Evolutionary conservation across 148 eudicot genomes (phyloP).

Genomic region (Cornus kousa): DNA sequence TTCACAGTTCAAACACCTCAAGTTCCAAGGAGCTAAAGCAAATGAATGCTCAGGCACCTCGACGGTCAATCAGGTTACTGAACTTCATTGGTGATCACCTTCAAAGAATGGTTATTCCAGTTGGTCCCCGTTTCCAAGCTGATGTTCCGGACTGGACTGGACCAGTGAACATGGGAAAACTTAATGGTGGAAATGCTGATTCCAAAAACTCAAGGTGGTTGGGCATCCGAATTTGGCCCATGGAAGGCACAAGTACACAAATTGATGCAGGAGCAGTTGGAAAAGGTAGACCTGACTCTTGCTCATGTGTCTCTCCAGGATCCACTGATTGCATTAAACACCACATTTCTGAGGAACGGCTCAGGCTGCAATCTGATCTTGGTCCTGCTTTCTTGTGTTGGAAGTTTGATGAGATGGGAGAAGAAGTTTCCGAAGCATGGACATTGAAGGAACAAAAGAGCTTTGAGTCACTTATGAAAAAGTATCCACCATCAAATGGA

Average conservation of each 20-base stretch:
- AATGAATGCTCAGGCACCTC: constrained; percentile 16
- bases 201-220: constrained; percentile 35
- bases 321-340: constrained; percentile 25
- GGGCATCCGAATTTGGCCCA: constrained; percentile 41
- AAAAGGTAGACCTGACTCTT: constrained; percentile 35
- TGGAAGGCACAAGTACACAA: background rate
- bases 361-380: constrained; percentile 27
- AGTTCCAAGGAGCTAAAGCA: constrained; percentile 2
- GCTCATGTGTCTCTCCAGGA: constrained; percentile 33
- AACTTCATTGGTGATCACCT: constrained; percentile 29
- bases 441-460: constrained; percentile 24
- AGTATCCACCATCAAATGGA: constrained; percentile 9
- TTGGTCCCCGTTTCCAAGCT: constrained; percentile 48
- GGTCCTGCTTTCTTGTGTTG: constrained; percentile 33
- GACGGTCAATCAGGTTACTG: constrained; percentile 22
- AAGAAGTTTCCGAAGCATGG: constrained; percentile 33
- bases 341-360: constrained; percentile 31
- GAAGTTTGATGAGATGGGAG: constrained; percentile 50
- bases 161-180: constrained; percentile 11
- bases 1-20: constrained; percentile 7
- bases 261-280: constrained; percentile 18
- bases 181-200: background rate
- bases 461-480: constrained; percentile 22
- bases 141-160: constrained; percentile 36
- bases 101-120: constrained; percentile 23